Evolutionary conservation across 2,329 filamentous ascomycete species (phyloP), one percentile per base, ranked within the genome.

Genomic region (Phaeophleospora eucalypticola): DNA sequence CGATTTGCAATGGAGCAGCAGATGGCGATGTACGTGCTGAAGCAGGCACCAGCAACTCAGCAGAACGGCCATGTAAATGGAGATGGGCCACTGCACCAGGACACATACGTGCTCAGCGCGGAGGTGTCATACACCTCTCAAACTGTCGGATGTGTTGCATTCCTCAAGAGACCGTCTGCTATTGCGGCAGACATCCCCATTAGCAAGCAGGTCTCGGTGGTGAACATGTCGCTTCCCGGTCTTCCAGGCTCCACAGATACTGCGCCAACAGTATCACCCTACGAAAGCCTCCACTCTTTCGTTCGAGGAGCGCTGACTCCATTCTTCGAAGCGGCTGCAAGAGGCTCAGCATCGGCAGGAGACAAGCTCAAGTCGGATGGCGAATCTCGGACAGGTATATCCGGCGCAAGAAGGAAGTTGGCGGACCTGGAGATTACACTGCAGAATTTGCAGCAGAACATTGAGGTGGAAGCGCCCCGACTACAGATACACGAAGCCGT

Each of bases 271-370:
- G 75, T 84, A 46, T 94, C 90, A 37, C 89, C 91, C 3, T 96
- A 89, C 71, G 91, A 97, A 70, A 85, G 91, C 59, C 76, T 98
- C 52, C 89, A 96, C 71, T 89, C 91, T 48, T 80, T 95, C 61
- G 81, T 99, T 57, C 90, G 95, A 69, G 85, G 89, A 66, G 89
- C 87, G 57, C 76, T 98, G 64, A 89, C 88, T 60, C 93, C 94
- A 33, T 97, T 96, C 70, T 98, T 98, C 66, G 91, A 99, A 74
- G 91, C 90, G 59, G 94, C 89, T 67, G 94, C 90, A 48, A 91
- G 89, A 71, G 86, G 78, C 54, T 84, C 89, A 60, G 86, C 89
- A 64, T 71, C 80, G 41, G 81, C 82, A 14, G 73, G 76, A 24
- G 59, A 67, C 45, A 84, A 87, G 63, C 83, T 82, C 54, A 83